Conservation (phyloP, 2,329 filamentous ascomycete species). For the Capronia epimyces region DNA sequence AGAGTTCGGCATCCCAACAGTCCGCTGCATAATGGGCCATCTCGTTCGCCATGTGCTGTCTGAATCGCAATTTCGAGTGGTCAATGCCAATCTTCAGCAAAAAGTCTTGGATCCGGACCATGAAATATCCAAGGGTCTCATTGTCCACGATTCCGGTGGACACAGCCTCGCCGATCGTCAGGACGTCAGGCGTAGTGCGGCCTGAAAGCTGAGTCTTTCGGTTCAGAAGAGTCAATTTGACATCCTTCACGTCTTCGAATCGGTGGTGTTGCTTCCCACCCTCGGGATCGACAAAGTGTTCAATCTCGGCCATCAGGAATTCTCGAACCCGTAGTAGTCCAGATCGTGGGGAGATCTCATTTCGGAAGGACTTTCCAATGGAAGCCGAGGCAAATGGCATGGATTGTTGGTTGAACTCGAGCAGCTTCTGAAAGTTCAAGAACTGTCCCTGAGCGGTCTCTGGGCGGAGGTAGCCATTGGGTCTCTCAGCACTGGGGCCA, state of each 20-base stretch:
- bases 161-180: slow-evolving; percentile 82
- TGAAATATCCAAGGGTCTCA: slow-evolving; percentile 95
- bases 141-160: slow-evolving; percentile 81
- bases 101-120: slow-evolving; percentile 89
- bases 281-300: slow-evolving; percentile 94
- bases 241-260: slow-evolving; percentile 76
- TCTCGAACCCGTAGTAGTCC: slow-evolving; percentile 91
- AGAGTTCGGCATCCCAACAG: slow-evolving; percentile 95
- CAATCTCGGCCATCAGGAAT: slow-evolving; percentile 98
- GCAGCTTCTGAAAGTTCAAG: slow-evolving; percentile 90
- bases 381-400: slow-evolving; percentile 98
- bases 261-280: slow-evolving; percentile 90
- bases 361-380: slow-evolving; percentile 96
- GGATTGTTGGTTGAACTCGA: slow-evolving; percentile 89
- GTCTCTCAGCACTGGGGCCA: slow-evolving; percentile 80
- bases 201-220: slow-evolving; percentile 80
- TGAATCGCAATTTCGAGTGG: slow-evolving; percentile 81
- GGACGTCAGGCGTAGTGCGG: slow-evolving; percentile 66
- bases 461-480: slow-evolving; percentile 73
- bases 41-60: slow-evolving; percentile 90
- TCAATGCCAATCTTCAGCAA: slow-evolving; percentile 83
- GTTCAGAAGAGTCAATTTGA: slow-evolving; percentile 79
- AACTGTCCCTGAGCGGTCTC: slow-evolving; percentile 99
- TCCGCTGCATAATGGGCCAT: slow-evolving; percentile 94
- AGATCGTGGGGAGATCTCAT: slow-evolving; percentile 90